A percentile compares a stretch with the other conserved stretches of the same genome.
Evolutionary conservation across 2,329 filamentous ascomycete species (phyloP).

Genomic region (Sporothrix variecibatus): DNA sequence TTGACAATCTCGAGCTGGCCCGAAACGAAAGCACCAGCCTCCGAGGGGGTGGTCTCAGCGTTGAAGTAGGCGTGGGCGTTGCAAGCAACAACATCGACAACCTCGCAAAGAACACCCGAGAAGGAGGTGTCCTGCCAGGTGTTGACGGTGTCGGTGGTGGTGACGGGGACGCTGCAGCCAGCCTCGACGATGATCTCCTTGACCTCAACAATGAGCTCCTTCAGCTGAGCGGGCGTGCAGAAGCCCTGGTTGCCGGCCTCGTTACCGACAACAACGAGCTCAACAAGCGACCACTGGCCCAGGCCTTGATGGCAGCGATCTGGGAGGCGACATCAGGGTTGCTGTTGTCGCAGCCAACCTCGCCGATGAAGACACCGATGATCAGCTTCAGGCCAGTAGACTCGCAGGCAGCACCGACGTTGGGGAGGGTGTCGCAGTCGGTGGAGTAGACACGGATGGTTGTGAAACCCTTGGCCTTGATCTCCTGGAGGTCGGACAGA

Average conservation of each 20-base stretch:
- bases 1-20: conserved; percentile 73
- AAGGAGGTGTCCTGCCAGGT: conserved; percentile 69
- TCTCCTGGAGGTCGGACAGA: conserved; percentile 59
- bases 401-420: conserved; percentile 69
- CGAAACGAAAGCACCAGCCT: conserved; percentile 76
- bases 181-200: conserved; percentile 61
- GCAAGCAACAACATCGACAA: conserved; percentile 76
- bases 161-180: conserved; percentile 74
- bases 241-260: conserved; percentile 80
- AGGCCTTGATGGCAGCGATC: conserved; percentile 70
- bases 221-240: conserved; percentile 65
- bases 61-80: conserved; percentile 98
- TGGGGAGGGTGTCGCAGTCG: conserved; percentile 80
- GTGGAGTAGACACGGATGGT: conserved; percentile 84
- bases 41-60: conserved; percentile 58
- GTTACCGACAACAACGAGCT: conserved; percentile 85
- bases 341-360: conserved; percentile 58
- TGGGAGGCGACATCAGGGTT: conserved; percentile 68
- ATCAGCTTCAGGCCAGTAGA: conserved; percentile 74
- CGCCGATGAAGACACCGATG: conserved; percentile 82
- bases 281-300: conserved; percentile 74
- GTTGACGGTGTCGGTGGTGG: conserved; percentile 83
- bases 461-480: conserved; percentile 67
- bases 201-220: conserved; percentile 67
- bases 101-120: conserved; percentile 63